Evolutionary conservation across 2,329 filamentous ascomycete genomes (phyloP).

Genomic region (Sphaerostilbella broomeana): DNA sequence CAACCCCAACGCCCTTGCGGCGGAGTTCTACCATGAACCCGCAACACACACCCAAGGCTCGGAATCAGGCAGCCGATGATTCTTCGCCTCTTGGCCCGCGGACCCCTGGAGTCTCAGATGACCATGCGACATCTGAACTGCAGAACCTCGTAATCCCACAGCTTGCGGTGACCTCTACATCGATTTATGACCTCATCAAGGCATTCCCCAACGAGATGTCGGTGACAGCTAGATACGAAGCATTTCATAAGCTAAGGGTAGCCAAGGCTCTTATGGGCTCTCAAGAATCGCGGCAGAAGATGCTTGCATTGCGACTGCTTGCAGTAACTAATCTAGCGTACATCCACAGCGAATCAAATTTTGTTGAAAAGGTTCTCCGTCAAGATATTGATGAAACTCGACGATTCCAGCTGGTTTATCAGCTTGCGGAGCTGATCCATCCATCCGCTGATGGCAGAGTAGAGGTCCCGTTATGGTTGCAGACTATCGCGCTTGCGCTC

Average conservation of each 20-base stretch:
- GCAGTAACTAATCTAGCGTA: slow-evolving; percentile 89
- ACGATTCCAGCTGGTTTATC: slow-evolving; percentile 81
- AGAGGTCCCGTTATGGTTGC: slow-evolving; percentile 66
- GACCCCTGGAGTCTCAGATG: slow-evolving; percentile 33
- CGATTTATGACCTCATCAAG: slow-evolving; percentile 51
- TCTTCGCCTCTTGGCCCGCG: slow-evolving; percentile 44
- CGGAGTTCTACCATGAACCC: slow-evolving; percentile 54
- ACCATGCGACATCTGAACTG: slow-evolving; percentile 36
- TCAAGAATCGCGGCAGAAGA: slow-evolving; percentile 60
- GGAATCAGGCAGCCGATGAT: slow-evolving; percentile 31
- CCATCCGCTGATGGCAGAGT: slow-evolving; percentile 64
- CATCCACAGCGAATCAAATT: slow-evolving; percentile 74
- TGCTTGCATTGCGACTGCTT: slow-evolving; percentile 74
- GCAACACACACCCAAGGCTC: slow-evolving; percentile 37
- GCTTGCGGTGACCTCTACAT: slow-evolving; percentile 43
- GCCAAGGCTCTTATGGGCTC: slow-evolving; percentile 72
- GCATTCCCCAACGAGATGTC: slow-evolving; percentile 60
- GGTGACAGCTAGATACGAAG: slow-evolving; percentile 68
- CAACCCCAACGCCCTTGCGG: slow-evolving; percentile 69
- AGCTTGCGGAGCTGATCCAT: slow-evolving; percentile 86
- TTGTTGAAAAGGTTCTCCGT: slow-evolving; percentile 77
- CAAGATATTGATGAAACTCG: slow-evolving; percentile 86
- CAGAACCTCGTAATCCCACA: slow-evolving; percentile 60
- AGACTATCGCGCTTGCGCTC: slow-evolving; percentile 73
- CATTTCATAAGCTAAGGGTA: slow-evolving; percentile 74